Evolutionary conservation across 805 yeast species (phyloP).

Genomic region (Sugiyamaella chiloensis): DNA sequence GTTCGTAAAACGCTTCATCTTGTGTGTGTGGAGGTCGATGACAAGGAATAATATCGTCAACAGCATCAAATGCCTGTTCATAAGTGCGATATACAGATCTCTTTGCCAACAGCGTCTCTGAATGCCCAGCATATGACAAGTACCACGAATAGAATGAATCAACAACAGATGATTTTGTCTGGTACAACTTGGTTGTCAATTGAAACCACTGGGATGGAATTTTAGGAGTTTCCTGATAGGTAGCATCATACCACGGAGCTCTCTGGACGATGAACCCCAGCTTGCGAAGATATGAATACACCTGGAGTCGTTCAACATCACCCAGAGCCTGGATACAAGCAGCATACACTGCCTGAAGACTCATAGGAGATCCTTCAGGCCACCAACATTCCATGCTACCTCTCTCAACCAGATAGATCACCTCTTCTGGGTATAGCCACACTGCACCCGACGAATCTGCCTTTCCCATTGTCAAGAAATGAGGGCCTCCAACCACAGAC

Average conservation of each 20-base stretch:
- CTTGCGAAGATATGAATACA: constrained; percentile 70
- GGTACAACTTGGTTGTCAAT: background rate
- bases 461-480: constrained; percentile 67
- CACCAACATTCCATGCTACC: constrained; percentile 52
- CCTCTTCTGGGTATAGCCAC: constrained; percentile 63
- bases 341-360: constrained; percentile 63
- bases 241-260: constrained; percentile 14
- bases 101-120: background rate
- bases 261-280: constrained; percentile 67
- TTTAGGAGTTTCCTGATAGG: constrained; percentile 1
- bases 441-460: constrained; percentile 48
- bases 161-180: background rate
- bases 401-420: constrained; percentile 74
- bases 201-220: background rate
- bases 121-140: background rate
- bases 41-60: constrained; percentile 25
- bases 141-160: background rate
- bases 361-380: constrained; percentile 41
- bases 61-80: constrained; percentile 22
- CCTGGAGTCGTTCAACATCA: constrained; percentile 55
- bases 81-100: constrained; percentile 14
- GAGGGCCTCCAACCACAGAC: constrained; percentile 63
- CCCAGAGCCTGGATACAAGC: constrained; percentile 42
- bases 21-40: constrained; percentile 14
- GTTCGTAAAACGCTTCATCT: background rate